These are phyloP conservation scores for Candida coleopterorum DNA, from an alignment of 805 yeast genomes.

Conservation along the genomic window DNA sequence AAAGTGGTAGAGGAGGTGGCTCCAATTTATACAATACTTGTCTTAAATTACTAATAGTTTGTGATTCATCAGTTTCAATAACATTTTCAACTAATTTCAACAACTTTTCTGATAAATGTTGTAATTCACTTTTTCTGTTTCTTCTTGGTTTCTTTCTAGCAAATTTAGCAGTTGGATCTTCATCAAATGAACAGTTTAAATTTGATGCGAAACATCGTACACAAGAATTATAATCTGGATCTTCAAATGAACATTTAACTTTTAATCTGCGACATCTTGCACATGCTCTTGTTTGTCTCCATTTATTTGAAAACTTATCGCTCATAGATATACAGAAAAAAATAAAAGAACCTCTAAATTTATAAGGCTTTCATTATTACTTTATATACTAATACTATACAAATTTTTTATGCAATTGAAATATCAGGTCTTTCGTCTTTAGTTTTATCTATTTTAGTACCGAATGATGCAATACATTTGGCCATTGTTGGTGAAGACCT, in stretches of 20 bases:
- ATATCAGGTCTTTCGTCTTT: constrained; percentile 44
- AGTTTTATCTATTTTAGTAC: constrained; percentile 59
- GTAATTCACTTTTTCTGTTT: background rate
- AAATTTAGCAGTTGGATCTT: constrained; percentile 44
- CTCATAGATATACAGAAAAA: background rate
- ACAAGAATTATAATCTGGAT: constrained; percentile 41
- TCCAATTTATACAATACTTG: constrained; percentile 9
- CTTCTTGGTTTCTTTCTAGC: constrained; percentile 31
- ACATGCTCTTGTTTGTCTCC: constrained; percentile 48
- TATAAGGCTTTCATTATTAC: background rate
- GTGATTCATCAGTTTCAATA: background rate
- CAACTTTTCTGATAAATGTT: constrained; percentile 1
- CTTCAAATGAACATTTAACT: constrained; percentile 48
- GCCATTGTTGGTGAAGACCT: constrained; percentile 91
- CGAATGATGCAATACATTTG: constrained; percentile 69
- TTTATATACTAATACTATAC: background rate
- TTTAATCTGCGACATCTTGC: constrained; percentile 52
- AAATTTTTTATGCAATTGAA: constrained; percentile 11
- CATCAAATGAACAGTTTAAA: constrained; percentile 45
- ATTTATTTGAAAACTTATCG: constrained; percentile 32
- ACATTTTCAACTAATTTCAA: background rate
- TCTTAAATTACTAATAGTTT: constrained; percentile 6
- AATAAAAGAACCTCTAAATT: background rate
- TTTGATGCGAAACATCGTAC: constrained; percentile 41
- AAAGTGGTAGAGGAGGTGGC: constrained; percentile 8